Base-by-base conservation (phyloP, 2,329 filamentous ascomycete species). In the Purpureocillium lavendulum region DNA sequence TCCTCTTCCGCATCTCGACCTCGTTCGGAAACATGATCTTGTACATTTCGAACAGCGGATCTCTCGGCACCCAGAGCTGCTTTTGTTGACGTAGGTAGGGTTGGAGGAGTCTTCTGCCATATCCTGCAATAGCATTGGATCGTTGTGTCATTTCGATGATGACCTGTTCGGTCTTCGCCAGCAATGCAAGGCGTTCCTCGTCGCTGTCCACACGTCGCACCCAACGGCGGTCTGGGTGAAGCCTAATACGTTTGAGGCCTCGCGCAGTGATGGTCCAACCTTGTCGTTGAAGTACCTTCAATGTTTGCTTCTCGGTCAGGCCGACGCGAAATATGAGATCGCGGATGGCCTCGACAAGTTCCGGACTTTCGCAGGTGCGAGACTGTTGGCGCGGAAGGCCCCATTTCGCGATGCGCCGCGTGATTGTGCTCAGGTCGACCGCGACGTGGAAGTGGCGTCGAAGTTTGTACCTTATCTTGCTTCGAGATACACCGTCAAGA, bases 131-230 rank as follows among this genome's bases (percentile, higher is more conserved):
- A 15, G 30, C n/a, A 34, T 34, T 39, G 12, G 38, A 39, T 15
- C 30, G 29, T 16, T 30, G 31, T 36, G 24, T 42, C 15, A 42
- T 42, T 28, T 42, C 36, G 32, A 42, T 42, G 24, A 42, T 42
- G 24, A 32, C 40, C 36, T 42, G 9, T 36, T 42, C 40, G 21
- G 32, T 39, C 31, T 39, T 42, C 33, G 35, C 32, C 9, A 42
- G 26, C 21, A 42, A 32, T 33, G 28, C 31, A 36, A 42, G 40
- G 7, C 38, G 38, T 30, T 40, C 18, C 18, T 40, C 13, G 9
- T 35, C 38, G n/a, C 38, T 40, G 16, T 40, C 17, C 9, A 40
- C 14, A n/a, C 38, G 28, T 11, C 18, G 18, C 17, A 30, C 24
- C 38, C 11, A 33, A 14, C 31, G 14, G 14, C 31, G 31, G 31